Base-by-base conservation (phyloP, 2,329 filamentous ascomycete genomes). In the Malbranchea cinnamomea region DNA sequence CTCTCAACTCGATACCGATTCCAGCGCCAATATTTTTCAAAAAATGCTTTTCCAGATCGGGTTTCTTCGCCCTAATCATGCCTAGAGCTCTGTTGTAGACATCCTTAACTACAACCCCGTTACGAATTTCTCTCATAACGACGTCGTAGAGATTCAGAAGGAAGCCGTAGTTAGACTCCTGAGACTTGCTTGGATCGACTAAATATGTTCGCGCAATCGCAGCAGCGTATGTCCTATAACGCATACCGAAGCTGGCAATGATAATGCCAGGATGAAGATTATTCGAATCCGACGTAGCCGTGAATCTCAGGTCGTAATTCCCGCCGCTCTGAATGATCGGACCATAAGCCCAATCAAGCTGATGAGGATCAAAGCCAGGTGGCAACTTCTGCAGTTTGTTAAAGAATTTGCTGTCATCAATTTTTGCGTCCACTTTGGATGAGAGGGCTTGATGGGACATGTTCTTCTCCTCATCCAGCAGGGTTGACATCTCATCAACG, bases 381-480 rank as follows among this genome's bases (percentile, higher is more conserved):
- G 87, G 82, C 31, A 94, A 67, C 56, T 87, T 93, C 35, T 41
- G 81, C 63, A 59, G 78, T 68, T 51, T 79, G 49, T 84, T 80
- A 72, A 93, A 98, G 52, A 92, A 98, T 47, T 91, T 92, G 30
- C 71, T 65, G 44, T 98, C 84, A 45, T 95, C 87, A 33, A 98
- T 76, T 60, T 94, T 94, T 47, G 74, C 72, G 42, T 87, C 75
- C 18, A 98, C 78, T 56, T 85, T 89, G 46, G 82, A 74, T n/a
- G 81, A 75, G 5, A 98, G 68, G 2, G 69, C 68, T 41, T 77
- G 81, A 57, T 98, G 89, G 39, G 84, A 89, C 50, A 95, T 83
- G 52, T 93, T 93, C 65, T 93, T 94, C 55, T 95, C 91, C 42
- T 85, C 78, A 49, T 98, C 89, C 36, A 98, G 72, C 30, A 95